Evolutionary conservation across 805 yeast genomes (phyloP).

Genomic region (Sugiyamaella lignohabitans): DNA sequence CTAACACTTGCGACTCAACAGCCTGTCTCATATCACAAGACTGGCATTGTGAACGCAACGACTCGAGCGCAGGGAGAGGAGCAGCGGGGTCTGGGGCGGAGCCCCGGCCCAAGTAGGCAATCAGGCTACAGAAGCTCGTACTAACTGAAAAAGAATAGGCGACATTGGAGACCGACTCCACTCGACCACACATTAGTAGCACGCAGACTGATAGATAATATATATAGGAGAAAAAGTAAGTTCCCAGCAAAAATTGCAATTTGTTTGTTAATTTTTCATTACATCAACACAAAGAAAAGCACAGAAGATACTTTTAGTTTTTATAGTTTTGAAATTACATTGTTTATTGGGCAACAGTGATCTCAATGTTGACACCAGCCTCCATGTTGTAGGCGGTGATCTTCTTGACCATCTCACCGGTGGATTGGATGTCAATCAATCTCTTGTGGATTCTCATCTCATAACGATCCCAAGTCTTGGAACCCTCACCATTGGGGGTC

Average conservation of each 20-base stretch:
- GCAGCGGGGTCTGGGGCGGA: too few species aligned
- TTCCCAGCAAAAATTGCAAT: neutral
- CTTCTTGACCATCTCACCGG: conserved; percentile 86
- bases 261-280: neutral
- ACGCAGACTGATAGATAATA: neutral
- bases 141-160: conserved; percentile 20
- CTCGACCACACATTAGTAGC: conserved; percentile 14
- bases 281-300: neutral
- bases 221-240: neutral
- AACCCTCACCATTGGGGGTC: conserved; percentile 99
- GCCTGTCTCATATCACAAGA: neutral
- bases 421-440: conserved; percentile 96
- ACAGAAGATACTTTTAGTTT: neutral
- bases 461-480: conserved; percentile 99
- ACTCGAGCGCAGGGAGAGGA: too few species aligned
- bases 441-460: conserved; percentile 99
- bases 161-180: conserved; percentile 31
- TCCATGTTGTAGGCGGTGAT: conserved; percentile 97
- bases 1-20: neutral
- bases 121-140: neutral
- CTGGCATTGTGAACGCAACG: too few species aligned
- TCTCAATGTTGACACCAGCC: conserved; percentile 93
- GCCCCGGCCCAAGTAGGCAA: too few species aligned
- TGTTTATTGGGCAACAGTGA: conserved; percentile 34
- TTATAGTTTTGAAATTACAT: neutral